A percentile compares a stretch with the other conserved stretches of the same genome.
phyloP scores from a whole-genome alignment of 23 red algal genomes.

The Gracilaria domingensis region DNA sequence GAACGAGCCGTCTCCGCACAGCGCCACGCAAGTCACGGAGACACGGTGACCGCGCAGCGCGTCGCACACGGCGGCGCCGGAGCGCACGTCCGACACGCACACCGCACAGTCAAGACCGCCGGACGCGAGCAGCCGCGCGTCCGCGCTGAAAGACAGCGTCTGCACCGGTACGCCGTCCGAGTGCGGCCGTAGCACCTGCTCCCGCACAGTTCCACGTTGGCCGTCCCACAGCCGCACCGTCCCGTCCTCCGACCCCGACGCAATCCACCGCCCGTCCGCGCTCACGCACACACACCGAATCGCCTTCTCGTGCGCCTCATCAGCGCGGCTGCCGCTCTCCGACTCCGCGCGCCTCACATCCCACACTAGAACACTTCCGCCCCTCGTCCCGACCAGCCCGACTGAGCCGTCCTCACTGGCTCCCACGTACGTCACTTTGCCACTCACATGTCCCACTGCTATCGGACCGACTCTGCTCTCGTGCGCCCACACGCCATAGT shows the following conservation, averaged over 20 bases:
- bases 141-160: slow-evolving; percentile 2
- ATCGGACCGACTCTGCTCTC: neutral
- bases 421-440: neutral
- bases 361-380: neutral
- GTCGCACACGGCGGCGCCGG: neutral
- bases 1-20: neutral
- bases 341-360: neutral
- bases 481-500: neutral
- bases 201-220: neutral
- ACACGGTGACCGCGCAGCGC: neutral
- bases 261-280: neutral
- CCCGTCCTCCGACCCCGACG: neutral
- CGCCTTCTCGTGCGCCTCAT: neutral
- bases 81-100: neutral
- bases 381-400: neutral
- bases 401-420: neutral
- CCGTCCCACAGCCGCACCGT: neutral
- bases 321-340: neutral
- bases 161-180: neutral
- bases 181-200: neutral
- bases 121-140: slow-evolving; percentile 22
- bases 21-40: neutral
- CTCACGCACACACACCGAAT: neutral
- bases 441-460: neutral
- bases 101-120: neutral